Evolutionary conservation across 352 stramenopile genomes (phyloP).

Genomic region (Pythium volutum): DNA sequence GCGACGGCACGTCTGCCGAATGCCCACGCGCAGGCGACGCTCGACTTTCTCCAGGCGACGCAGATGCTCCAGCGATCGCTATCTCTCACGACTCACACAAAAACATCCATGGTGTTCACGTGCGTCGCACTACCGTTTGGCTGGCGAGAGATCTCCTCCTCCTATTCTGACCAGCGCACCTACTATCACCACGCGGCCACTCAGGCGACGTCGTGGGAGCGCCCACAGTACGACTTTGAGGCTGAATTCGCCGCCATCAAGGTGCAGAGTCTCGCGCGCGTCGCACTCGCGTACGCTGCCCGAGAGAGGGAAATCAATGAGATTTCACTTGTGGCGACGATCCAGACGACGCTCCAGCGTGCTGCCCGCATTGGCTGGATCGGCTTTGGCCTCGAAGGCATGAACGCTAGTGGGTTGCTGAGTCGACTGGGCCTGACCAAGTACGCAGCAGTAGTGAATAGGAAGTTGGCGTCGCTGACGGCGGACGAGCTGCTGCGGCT

Average conservation of each 20-base stretch:
- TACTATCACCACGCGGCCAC: slow-evolving; percentile 58
- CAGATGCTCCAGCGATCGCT: slow-evolving; percentile 29
- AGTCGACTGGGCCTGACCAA: slow-evolving; percentile 59
- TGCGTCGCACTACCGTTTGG: slow-evolving; percentile 59
- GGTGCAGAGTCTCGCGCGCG: slow-evolving; percentile 59
- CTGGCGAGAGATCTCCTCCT: slow-evolving; percentile 35
- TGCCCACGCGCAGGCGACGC: slow-evolving; percentile 39
- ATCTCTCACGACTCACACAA: slow-evolving; percentile 14
- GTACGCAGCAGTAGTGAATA: slow-evolving; percentile 16
- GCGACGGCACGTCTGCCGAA: slow-evolving; percentile 46
- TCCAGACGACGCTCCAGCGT: slow-evolving; percentile 32
- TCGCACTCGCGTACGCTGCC: slow-evolving; percentile 38
- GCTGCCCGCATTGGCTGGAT: slow-evolving; percentile 43
- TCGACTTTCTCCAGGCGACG: slow-evolving; percentile 43
- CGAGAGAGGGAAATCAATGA: slow-evolving; percentile 26
- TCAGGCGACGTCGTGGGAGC: slow-evolving; percentile 46
- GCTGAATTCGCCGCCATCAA: slow-evolving; percentile 60
- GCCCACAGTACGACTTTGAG: slow-evolving; percentile 61
- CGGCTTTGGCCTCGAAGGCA: slow-evolving; percentile 71
- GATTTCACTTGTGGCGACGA: slow-evolving; percentile 44
- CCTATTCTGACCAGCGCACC: background rate
- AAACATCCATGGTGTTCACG: slow-evolving; percentile 43
- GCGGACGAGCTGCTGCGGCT: slow-evolving; percentile 34
- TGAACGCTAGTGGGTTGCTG: slow-evolving; percentile 52
- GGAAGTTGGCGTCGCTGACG: slow-evolving; percentile 1